phyloP scores from a whole-genome alignment of 441 rosid species.

The Monsonia emarginata region DNA sequence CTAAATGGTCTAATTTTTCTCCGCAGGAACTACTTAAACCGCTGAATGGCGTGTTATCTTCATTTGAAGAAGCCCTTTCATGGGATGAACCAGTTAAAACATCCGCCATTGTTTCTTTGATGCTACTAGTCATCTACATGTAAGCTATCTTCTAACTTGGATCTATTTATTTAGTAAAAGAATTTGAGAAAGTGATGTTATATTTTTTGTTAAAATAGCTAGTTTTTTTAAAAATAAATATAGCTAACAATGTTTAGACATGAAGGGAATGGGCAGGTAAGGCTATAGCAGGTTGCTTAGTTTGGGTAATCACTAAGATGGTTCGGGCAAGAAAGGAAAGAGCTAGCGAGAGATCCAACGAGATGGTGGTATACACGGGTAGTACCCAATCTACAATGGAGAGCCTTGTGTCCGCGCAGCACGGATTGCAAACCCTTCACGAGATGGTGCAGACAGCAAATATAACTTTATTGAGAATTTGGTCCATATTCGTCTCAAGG shows the following conservation, averaged over 20 bases:
- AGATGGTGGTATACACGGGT: conserved; percentile 53
- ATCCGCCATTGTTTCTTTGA: conserved; percentile 19
- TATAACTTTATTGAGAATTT: conserved; percentile 52
- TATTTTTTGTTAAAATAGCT: too few species aligned
- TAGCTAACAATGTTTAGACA: conserved; percentile 1
- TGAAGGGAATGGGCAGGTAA: conserved; percentile 76
- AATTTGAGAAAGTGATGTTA: not conserved
- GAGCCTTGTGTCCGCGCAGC: conserved; percentile 71
- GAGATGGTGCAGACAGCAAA: conserved; percentile 50
- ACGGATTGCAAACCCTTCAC: conserved; percentile 40
- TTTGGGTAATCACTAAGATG: conserved; percentile 47
- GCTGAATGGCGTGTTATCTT: conserved; percentile 26
- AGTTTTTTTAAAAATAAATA: too few species aligned
- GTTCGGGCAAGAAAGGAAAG: conserved; percentile 32
- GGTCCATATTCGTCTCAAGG: conserved; percentile 49
- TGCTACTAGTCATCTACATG: conserved; percentile 39
- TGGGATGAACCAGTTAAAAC: conserved; percentile 60
- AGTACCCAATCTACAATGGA: conserved; percentile 53
- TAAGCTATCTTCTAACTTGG: conserved; percentile 25
- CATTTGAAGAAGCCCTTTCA: conserved; percentile 38
- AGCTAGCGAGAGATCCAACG: conserved; percentile 26
- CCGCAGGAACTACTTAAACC: conserved; percentile 69
- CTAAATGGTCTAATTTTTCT: not conserved
- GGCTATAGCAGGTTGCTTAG: conserved; percentile 46
- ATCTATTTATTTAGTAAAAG: not conserved